Percentiles rank a stretch among this genome's conserved stretches.
phyloP scores from a whole-genome alignment of 2,329 filamentous ascomycete species.

The Tolypocladium tundrense region DNA sequence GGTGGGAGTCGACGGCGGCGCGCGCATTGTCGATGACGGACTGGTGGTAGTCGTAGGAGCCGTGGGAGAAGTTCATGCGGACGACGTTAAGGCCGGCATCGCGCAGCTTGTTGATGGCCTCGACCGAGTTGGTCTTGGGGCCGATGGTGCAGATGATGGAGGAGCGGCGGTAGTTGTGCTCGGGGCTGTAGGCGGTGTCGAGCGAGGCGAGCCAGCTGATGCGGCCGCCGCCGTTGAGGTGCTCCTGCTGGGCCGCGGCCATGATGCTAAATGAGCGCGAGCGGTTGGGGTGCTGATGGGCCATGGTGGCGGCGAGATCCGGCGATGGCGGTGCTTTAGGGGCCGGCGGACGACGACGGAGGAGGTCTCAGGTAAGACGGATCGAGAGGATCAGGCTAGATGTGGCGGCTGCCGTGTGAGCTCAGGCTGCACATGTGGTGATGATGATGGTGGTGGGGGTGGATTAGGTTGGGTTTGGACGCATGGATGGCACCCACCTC shows the following conservation, averaged over 20 bases:
- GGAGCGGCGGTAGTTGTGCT: slow-evolving; percentile 86
- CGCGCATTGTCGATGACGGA: slow-evolving; percentile 95
- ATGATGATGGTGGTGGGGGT: not conserved
- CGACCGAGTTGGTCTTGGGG: slow-evolving; percentile 96
- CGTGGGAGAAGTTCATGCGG: slow-evolving; percentile 96
- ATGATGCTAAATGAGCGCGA: slow-evolving; percentile 31
- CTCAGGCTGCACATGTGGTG: not conserved
- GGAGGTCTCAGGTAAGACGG: not conserved
- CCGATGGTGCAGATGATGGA: slow-evolving; percentile 99
- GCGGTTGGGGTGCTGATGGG: slow-evolving; percentile 17
- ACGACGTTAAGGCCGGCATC: slow-evolving; percentile 91
- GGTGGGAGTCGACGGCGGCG: slow-evolving; percentile 66
- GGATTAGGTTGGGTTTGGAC: not conserved
- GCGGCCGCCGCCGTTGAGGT: slow-evolving; percentile 67
- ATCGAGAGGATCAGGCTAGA: not conserved
- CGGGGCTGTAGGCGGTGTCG: slow-evolving; percentile 79
- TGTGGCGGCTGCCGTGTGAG: not conserved
- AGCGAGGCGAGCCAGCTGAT: slow-evolving; percentile 60
- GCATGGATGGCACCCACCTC: not conserved
- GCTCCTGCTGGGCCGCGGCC: slow-evolving; percentile 66
- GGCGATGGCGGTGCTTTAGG: slow-evolving; percentile 1
- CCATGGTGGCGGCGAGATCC: slow-evolving; percentile 19
- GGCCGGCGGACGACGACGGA: not conserved
- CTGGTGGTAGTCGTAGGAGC: slow-evolving; percentile 86
- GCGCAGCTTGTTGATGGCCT: slow-evolving; percentile 93